Conservation (phyloP, 108 stramenopile genomes). For the Cylindrotheca closterium region DNA sequence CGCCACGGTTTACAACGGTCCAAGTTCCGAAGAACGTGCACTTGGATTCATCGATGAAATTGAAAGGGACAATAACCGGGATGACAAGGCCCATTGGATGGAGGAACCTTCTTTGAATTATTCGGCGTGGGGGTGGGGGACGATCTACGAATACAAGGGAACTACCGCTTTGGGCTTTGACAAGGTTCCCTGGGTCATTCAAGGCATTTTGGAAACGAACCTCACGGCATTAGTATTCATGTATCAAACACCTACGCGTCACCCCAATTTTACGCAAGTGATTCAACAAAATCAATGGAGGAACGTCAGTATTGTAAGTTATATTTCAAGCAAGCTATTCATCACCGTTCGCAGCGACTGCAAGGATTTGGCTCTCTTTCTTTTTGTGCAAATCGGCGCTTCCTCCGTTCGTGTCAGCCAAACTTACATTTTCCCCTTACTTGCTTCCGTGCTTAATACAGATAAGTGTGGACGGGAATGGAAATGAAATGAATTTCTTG, state of each 20-base stretch:
- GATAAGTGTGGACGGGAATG: constrained; percentile 17
- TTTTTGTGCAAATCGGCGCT: too few species aligned
- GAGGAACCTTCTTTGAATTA: too few species aligned
- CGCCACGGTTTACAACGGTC: constrained; percentile 6
- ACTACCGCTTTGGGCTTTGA: neutral
- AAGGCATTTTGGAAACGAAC: too few species aligned
- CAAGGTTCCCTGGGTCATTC: neutral
- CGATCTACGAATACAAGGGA: constrained; percentile 2
- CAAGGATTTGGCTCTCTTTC: too few species aligned
- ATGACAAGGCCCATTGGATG: constrained; percentile 8
- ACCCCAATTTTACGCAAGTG: constrained; percentile 13
- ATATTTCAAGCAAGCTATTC: too few species aligned
- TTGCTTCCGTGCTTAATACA: too few species aligned
- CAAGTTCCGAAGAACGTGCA: neutral
- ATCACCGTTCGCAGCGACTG: too few species aligned
- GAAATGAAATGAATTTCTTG: constrained; percentile 22
- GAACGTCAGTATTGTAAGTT: too few species aligned
- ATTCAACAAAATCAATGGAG: constrained; percentile 3
- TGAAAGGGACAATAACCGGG: constrained; percentile 2
- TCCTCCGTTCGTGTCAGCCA: too few species aligned
- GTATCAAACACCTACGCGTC: constrained; percentile 9
- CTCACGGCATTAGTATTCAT: constrained; percentile 4
- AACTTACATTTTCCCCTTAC: too few species aligned
- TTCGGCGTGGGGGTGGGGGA: too few species aligned
- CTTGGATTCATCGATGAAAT: constrained; percentile 4